These are phyloP conservation scores for Leonotis leonurus DNA, from an alignment of 257 asterid genomes.

Conservation along the genomic window DNA sequence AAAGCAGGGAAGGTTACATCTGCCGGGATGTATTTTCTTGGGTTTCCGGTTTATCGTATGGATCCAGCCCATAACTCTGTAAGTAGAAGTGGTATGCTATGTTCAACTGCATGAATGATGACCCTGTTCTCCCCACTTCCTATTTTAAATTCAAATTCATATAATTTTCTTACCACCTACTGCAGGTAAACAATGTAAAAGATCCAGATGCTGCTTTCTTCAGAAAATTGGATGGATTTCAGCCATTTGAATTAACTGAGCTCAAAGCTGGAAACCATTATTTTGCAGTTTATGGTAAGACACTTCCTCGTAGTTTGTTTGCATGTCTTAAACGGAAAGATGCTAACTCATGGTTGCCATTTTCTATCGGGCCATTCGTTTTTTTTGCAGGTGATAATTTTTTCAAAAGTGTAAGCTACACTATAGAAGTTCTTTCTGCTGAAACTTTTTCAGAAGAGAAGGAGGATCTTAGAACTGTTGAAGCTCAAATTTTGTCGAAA, in stretches of 20 bases:
- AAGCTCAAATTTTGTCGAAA: constrained; percentile 81
- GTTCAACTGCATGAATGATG: not conserved
- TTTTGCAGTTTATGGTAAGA: constrained; percentile 88
- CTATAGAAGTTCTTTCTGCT: constrained; percentile 78
- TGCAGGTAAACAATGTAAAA: constrained; percentile 56
- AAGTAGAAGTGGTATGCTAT: constrained; percentile 25
- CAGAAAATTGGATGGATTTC: constrained; percentile 90
- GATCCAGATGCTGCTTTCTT: constrained; percentile 95
- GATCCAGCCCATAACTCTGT: constrained; percentile 70
- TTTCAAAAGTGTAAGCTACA: constrained; percentile 79
- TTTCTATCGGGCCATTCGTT: constrained; percentile 10
- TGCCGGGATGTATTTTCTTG: constrained; percentile 91
- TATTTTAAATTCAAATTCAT: not conserved
- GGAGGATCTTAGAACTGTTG: constrained; percentile 72
- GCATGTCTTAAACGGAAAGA: not conserved
- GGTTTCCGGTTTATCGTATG: constrained; percentile 89
- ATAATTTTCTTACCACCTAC: constrained; percentile 11
- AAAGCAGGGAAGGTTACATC: constrained; percentile 77
- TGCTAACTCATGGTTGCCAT: constrained; percentile 17
- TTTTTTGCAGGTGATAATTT: constrained; percentile 78
- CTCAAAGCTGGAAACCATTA: constrained; percentile 81
- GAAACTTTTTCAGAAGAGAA: constrained; percentile 66
- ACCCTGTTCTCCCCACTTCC: not conserved
- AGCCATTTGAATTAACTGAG: constrained; percentile 89
- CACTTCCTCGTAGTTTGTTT: constrained; percentile 18